A percentile compares a stretch with the other conserved stretches of the same genome.
Evolutionary conservation across 228 moss, liverwort and hornwort genomes (phyloP).

Genomic region (Sphagnum fallax): DNA sequence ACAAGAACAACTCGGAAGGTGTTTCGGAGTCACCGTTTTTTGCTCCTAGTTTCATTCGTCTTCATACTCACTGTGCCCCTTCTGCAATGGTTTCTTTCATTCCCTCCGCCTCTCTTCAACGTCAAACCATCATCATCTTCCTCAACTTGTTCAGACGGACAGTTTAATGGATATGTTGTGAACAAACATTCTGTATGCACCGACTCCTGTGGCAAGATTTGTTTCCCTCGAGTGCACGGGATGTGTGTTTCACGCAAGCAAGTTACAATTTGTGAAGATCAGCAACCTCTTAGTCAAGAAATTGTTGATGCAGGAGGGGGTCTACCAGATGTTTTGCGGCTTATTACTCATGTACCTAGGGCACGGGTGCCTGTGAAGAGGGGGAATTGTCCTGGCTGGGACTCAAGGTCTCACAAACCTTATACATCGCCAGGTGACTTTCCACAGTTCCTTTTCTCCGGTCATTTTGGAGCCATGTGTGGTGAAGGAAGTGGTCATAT

Average conservation of each 20-base stretch:
- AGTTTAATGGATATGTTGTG: slow-evolving; percentile 31
- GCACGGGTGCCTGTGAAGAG: slow-evolving; percentile 55
- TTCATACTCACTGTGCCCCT: slow-evolving; percentile 35
- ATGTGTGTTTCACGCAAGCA: slow-evolving; percentile 63
- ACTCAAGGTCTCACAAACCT: slow-evolving; percentile 31
- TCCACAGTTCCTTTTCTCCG: neutral
- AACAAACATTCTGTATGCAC: slow-evolving; percentile 68
- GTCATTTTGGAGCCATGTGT: neutral
- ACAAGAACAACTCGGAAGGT: slow-evolving; percentile 1
- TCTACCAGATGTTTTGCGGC: slow-evolving; percentile 56
- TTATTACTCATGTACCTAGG: slow-evolving; percentile 39
- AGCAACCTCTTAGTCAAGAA: slow-evolving; percentile 22
- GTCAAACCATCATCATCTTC: slow-evolving; percentile 7
- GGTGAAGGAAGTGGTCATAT: neutral
- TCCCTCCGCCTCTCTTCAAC: slow-evolving; percentile 52
- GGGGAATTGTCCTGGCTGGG: slow-evolving; percentile 53
- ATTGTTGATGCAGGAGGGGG: slow-evolving; percentile 42
- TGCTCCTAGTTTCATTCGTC: slow-evolving; percentile 32
- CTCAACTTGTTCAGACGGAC: slow-evolving; percentile 17
- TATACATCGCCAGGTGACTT: slow-evolving; percentile 24
- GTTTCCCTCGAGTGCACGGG: slow-evolving; percentile 86
- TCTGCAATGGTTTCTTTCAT: slow-evolving; percentile 64
- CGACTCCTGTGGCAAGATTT: slow-evolving; percentile 63
- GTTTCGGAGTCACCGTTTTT: slow-evolving; percentile 19
- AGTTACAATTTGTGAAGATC: slow-evolving; percentile 60